Evolutionary conservation across 2,329 filamentous ascomycete species (phyloP).

Genomic region (Fonsecaea nubica): DNA sequence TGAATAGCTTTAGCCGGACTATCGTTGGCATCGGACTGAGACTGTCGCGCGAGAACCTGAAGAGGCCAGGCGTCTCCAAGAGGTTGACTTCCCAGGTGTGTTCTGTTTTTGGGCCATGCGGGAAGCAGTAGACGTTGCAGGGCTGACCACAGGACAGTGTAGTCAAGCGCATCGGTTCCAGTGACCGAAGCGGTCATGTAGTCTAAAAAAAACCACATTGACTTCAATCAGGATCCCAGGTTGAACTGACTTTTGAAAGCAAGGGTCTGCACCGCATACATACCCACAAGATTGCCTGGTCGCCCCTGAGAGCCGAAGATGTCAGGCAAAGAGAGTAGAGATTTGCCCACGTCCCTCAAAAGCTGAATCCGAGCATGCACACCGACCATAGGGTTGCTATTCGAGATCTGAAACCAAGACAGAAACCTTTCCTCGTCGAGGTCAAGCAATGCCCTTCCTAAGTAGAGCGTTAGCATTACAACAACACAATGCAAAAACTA

Average conservation of each 20-base stretch:
- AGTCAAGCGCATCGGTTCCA: conserved; percentile 10
- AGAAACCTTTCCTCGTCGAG: conserved; percentile 8
- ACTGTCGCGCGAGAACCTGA: conserved; percentile 10
- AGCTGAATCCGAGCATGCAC: conserved; percentile 15
- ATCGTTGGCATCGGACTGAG: conserved; percentile 5
- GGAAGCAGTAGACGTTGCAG: conserved; percentile 25
- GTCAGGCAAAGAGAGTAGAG: conserved; percentile 6
- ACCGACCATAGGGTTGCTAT: conserved; percentile 20
- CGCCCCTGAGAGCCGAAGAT: conserved; percentile 18
- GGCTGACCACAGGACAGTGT: conserved; percentile 10
- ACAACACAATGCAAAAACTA: neutral
- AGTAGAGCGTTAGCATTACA: neutral
- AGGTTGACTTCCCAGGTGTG: conserved; percentile 8
- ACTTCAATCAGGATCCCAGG: conserved; percentile 1
- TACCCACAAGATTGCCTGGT: conserved; percentile 25
- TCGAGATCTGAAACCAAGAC: conserved; percentile 16
- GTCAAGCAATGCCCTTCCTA: conserved; percentile 12
- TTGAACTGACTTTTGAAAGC: conserved; percentile 1
- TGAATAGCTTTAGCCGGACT: conserved; percentile 10
- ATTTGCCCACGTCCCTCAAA: conserved; percentile 12
- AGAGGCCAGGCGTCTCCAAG: conserved; percentile 27
- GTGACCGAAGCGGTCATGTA: conserved; percentile 5
- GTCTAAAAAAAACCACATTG: conserved; percentile 6
- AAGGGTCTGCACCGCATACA: neutral
- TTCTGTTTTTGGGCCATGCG: conserved; percentile 20